Evolutionary conservation across 2,329 filamentous ascomycete genomes (phyloP).

Genomic region (Curvularia verruculosa): DNA sequence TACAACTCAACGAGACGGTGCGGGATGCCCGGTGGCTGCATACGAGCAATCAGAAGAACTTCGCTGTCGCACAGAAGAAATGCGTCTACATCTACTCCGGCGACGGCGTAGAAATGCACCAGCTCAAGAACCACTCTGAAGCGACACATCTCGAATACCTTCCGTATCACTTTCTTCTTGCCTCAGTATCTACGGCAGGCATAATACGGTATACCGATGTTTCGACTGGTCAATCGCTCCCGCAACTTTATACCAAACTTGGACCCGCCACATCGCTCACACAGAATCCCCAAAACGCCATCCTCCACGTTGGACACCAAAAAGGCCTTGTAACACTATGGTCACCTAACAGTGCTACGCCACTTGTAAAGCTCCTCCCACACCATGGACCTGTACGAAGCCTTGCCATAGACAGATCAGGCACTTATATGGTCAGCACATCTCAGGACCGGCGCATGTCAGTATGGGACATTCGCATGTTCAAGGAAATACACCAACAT

Average conservation of each 20-base stretch:
- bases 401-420: slow-evolving; percentile 84
- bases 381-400: slow-evolving; percentile 88
- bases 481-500: slow-evolving; percentile 90
- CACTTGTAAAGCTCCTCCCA: slow-evolving; percentile 87
- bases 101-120: slow-evolving; percentile 89
- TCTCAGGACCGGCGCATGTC: slow-evolving; percentile 90
- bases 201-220: slow-evolving; percentile 91
- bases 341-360: slow-evolving; percentile 88
- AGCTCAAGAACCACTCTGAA: slow-evolving; percentile 86
- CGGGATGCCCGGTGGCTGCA: slow-evolving; percentile 90
- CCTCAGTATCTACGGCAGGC: slow-evolving; percentile 82
- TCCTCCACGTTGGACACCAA: slow-evolving; percentile 90
- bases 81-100: slow-evolving; percentile 96
- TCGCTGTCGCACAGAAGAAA: slow-evolving; percentile 95
- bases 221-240: slow-evolving; percentile 86
- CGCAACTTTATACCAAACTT: slow-evolving; percentile 82
- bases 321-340: slow-evolving; percentile 94
- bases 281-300: slow-evolving; percentile 91
- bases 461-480: slow-evolving; percentile 95
- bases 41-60: slow-evolving; percentile 78
- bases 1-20: slow-evolving; percentile 89
- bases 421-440: slow-evolving; percentile 92
- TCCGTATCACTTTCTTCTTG: slow-evolving; percentile 93
- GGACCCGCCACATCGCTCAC: slow-evolving; percentile 82
- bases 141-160: slow-evolving; percentile 94